Evolutionary conservation across 73 alveolate genomes (phyloP), one percentile per base, ranked within the genome.

Genomic region (Paramecium octaurelia): DNA sequence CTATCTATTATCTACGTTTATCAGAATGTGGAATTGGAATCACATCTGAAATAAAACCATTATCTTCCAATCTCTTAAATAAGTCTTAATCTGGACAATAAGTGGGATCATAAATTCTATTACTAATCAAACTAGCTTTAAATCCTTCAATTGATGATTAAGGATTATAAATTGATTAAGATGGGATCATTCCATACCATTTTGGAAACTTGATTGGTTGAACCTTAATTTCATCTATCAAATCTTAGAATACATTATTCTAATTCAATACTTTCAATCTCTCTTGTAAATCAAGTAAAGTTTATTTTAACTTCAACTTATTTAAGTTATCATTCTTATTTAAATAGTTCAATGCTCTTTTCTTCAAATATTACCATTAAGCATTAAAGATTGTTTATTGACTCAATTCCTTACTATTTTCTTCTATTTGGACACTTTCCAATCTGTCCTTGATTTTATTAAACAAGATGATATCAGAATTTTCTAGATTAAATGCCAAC

Each of bases 71-170:
- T 75, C 88, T 75, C 18, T 75, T 42, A 38, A 35, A 29, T n/a
- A 75, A 35, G n/a, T 75, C 88, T 42, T 75, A 34, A 1, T 75
- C 58, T 75, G 59, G 88, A 42, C 88, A 75, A 34, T 75, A 75
- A 5, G 58, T 42, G 2, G 68, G 38, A 75, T 38, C 35, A 12
- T 29, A 36, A 2, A 75, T 38, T 12, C 18, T 38, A 23, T 75
- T 42, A 38, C 20, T 42, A 18, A 75, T 21, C 34, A 75, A 75
- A 18, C 88, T 75, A 29, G 59, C 88, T 10, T 75, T 75, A 20
- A 75, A 75, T 75, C 88, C 88, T 12, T 75, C 59, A 10, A 75
- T 29, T 3, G 68, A 18, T 16, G 38, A 24, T 16, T 75, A 4
- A 35, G 60, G 58, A 38, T 75, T 38, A 38, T 38, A 38, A 11